These are phyloP conservation scores for Geranium incanum DNA, from an alignment of 441 rosid genomes.

Conservation along the genomic window DNA sequence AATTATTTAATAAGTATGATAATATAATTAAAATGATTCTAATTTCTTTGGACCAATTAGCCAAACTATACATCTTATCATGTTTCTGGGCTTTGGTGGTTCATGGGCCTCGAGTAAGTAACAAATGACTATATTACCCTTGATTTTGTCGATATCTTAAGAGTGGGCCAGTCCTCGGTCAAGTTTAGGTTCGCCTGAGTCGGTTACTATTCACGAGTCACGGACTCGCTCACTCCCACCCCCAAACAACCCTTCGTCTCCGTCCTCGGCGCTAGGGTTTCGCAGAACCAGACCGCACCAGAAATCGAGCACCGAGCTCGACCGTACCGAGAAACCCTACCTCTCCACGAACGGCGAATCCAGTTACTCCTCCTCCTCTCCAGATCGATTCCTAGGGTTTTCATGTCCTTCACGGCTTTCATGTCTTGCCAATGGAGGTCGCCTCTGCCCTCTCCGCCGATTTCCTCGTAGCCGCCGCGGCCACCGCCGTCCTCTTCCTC, in stretches of 20 bases:
- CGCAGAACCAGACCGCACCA: not conserved
- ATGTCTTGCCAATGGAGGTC: slow-evolving; percentile 56
- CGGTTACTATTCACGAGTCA: slow-evolving; percentile 17
- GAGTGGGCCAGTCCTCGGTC: not conserved
- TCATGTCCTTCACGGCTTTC: slow-evolving; percentile 36
- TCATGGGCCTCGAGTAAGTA: no score
- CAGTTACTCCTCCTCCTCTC: no score
- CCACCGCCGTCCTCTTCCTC: slow-evolving; percentile 38
- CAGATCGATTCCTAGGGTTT: slow-evolving; percentile 31
- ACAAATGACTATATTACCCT: not conserved
- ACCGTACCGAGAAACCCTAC: no score
- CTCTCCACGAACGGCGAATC: not conserved
- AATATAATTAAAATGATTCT: no score
- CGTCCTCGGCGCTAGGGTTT: not conserved
- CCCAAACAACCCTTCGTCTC: slow-evolving; percentile 1
- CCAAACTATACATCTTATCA: no score
- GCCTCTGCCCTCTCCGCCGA: slow-evolving; percentile 23
- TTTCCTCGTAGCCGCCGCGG: slow-evolving; percentile 43
- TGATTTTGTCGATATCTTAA: not conserved
- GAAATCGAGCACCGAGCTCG: no score
- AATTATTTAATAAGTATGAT: no score
- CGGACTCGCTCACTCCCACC: not conserved
- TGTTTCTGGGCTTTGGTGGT: no score
- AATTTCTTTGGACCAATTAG: no score
- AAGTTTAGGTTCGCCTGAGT: slow-evolving; percentile 15